Conservation (phyloP, 2,329 filamentous ascomycete species). For the Claviceps monticola region DNA sequence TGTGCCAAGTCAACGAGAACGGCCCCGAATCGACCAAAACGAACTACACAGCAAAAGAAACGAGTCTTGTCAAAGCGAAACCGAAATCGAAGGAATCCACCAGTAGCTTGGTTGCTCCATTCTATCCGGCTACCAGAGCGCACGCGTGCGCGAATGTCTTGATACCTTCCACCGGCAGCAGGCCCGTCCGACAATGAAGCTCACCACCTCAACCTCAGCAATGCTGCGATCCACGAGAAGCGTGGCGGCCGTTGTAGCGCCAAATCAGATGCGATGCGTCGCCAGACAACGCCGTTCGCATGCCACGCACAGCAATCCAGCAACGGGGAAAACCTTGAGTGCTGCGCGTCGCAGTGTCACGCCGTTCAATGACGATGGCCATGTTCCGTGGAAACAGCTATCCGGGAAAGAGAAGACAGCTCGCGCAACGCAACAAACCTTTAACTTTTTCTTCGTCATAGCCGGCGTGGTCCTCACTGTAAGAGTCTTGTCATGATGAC, state of each 20-base stretch:
- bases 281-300: slow-evolving; percentile 27
- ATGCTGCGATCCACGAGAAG: slow-evolving; percentile 18
- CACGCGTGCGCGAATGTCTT: not conserved
- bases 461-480: slow-evolving; percentile 66
- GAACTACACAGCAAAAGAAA: not conserved
- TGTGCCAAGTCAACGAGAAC: not conserved
- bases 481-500: slow-evolving; percentile 14
- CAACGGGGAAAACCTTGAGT: slow-evolving; percentile 20
- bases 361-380: slow-evolving; percentile 73
- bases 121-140: no score
- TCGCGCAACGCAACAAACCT: slow-evolving; percentile 75
- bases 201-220: slow-evolving; percentile 18
- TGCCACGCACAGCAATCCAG: slow-evolving; percentile 41
- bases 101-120: not conserved
- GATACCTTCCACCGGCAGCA: slow-evolving; percentile 20
- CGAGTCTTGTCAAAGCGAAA: not conserved
- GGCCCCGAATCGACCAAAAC: not conserved
- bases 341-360: slow-evolving; percentile 59
- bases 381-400: slow-evolving; percentile 67
- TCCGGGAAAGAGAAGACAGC: slow-evolving; percentile 65
- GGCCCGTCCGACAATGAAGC: slow-evolving; percentile 31
- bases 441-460: slow-evolving; percentile 71
- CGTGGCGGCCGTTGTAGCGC: slow-evolving; percentile 11
- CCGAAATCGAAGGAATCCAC: slow-evolving; percentile 4
- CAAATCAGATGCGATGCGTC: not conserved